phyloP scores from a whole-genome alignment of 441 rosid genomes.

The Gossypium aridum region DNA sequence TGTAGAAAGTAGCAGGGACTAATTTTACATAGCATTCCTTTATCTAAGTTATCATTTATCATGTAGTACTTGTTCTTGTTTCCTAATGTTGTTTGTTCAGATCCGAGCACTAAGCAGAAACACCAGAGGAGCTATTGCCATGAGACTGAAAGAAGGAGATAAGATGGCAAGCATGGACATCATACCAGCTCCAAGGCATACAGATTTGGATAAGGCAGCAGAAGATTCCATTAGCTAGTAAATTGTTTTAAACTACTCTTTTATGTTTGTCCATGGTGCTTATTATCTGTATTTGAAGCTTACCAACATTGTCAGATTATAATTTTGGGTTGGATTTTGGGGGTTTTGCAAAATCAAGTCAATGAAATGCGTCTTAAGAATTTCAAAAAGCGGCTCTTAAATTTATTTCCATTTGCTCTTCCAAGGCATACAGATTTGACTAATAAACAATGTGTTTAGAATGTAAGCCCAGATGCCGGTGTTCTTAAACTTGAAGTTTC shows the following conservation, averaged over 20 bases:
- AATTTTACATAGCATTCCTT: neutral
- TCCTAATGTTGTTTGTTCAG: constrained; percentile 34
- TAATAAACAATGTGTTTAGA: neutral
- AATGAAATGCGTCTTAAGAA: neutral
- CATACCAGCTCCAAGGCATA: constrained; percentile 52
- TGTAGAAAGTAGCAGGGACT: neutral
- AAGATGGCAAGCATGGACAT: constrained; percentile 95
- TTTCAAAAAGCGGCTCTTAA: neutral
- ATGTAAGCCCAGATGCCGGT: neutral
- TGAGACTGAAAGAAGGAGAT: constrained; percentile 73
- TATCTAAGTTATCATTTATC: neutral
- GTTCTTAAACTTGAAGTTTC: neutral
- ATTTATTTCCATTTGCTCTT: neutral
- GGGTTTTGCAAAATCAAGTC: neutral
- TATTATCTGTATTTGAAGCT: neutral
- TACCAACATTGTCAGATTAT: neutral
- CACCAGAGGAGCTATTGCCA: constrained; percentile 83
- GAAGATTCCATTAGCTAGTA: constrained; percentile 46
- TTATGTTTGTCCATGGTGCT: neutral
- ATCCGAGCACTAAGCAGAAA: constrained; percentile 82
- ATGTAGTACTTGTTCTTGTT: constrained; percentile 2
- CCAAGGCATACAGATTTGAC: neutral
- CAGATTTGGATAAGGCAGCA: constrained; percentile 42
- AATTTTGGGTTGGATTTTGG: neutral
- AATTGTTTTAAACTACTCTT: constrained; percentile 10